phyloP scores from a whole-genome alignment of 1,284 basidiomycete genomes.

The Pholiota adiposa region DNA sequence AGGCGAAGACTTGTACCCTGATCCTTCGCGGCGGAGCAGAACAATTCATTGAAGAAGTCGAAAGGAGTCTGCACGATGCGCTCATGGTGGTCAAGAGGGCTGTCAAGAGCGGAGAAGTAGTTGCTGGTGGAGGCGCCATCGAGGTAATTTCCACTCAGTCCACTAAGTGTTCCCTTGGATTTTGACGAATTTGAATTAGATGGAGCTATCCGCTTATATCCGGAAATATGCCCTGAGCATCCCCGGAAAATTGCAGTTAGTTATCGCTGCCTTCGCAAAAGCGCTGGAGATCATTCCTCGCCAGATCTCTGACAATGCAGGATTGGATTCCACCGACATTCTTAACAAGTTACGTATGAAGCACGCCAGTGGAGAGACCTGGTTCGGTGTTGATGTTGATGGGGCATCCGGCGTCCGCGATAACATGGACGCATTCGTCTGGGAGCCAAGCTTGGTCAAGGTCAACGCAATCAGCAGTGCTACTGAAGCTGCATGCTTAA shows the following conservation, averaged over 20 bases:
- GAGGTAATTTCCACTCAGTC: constrained; percentile 64
- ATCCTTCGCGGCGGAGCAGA: constrained; percentile 96
- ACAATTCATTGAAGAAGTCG: constrained; percentile 99
- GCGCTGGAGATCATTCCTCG: constrained; percentile 97
- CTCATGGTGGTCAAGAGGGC: constrained; percentile 99
- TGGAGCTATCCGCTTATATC: constrained; percentile 95
- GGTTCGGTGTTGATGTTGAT: constrained; percentile 97
- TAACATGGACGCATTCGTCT: constrained; percentile 97
- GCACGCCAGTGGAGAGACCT: constrained; percentile 86
- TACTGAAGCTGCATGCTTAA: constrained; percentile 94
- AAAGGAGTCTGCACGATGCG: constrained; percentile 96
- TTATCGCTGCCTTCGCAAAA: constrained; percentile 96
- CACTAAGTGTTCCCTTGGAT: constrained; percentile 7
- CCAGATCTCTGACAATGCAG: constrained; percentile 98
- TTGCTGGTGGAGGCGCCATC: constrained; percentile 96
- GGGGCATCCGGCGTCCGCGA: constrained; percentile 87
- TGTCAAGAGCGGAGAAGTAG: constrained; percentile 93
- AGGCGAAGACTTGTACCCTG: constrained; percentile 98
- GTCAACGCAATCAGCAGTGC: constrained; percentile 95
- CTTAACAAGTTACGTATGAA: constrained; percentile 98
- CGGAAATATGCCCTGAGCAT: constrained; percentile 91
- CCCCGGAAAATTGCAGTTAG: constrained; percentile 94
- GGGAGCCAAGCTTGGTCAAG: constrained; percentile 98
- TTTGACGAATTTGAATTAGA: constrained; percentile 45
- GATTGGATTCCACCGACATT: constrained; percentile 96